phyloP scores from a whole-genome alignment of 2,329 filamentous ascomycete genomes.

The Pseudovirgaria hyperparasitica region DNA sequence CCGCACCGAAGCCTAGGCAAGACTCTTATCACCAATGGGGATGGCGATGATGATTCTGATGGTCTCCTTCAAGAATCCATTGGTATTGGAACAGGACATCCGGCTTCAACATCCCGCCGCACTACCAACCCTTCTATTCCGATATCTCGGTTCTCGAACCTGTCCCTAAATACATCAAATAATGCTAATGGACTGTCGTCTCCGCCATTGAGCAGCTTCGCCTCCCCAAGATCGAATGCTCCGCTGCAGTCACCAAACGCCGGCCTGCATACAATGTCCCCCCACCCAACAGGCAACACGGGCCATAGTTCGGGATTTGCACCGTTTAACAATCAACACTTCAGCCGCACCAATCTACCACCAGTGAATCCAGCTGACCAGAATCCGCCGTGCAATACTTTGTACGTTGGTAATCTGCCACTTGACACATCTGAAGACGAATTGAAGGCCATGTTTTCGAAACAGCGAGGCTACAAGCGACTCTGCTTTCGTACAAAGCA shows the following conservation, averaged over 20 bases:
- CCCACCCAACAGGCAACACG: constrained; percentile 40
- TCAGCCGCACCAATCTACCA: constrained; percentile 57
- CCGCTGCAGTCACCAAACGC: constrained; percentile 38
- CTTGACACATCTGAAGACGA: constrained; percentile 91
- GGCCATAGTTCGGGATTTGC: constrained; percentile 31
- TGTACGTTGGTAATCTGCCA: constrained; percentile 95
- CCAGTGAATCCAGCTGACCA: constrained; percentile 90
- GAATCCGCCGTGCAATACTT: constrained; percentile 93
- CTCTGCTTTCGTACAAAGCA: constrained; percentile 90
- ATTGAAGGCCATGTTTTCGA: constrained; percentile 83
- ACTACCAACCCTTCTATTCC: constrained; percentile 62
- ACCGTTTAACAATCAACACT: constrained; percentile 43
- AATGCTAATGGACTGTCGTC: constrained; percentile 33
- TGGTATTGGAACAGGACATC: constrained; percentile 60
- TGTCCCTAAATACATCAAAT: constrained; percentile 60
- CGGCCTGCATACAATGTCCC: constrained; percentile 25
- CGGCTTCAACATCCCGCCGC: constrained; percentile 45
- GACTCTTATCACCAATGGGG: constrained; percentile 57
- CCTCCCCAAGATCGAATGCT: constrained; percentile 35
- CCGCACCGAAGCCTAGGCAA: constrained; percentile 51
- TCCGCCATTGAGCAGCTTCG: constrained; percentile 41
- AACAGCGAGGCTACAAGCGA: constrained; percentile 87
- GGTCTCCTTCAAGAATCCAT: constrained; percentile 61
- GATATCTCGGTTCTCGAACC: constrained; percentile 51
- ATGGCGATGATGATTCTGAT: constrained; percentile 57